phyloP scores from a whole-genome alignment of 345 rosid species.

The Cardamine occulta region DNA sequence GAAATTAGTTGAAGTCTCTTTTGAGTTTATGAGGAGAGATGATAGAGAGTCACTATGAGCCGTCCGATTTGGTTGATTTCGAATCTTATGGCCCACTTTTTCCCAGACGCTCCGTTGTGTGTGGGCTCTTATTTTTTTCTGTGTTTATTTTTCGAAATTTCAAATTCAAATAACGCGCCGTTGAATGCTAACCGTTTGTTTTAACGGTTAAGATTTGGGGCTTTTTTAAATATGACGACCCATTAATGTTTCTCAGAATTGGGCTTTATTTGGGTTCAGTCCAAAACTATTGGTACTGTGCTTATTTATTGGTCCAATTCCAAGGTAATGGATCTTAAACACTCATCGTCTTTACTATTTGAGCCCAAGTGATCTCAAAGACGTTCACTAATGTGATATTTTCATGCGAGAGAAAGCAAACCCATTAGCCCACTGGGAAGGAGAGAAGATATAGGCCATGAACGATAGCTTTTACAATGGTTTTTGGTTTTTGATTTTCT shows the following conservation, averaged over 20 bases:
- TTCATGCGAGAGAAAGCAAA: background rate
- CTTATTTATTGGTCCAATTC: background rate
- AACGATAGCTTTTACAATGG: too few relatives aligned
- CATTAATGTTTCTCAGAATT: background rate
- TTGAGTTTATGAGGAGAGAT: constrained; percentile 22
- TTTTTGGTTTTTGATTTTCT: too few relatives aligned
- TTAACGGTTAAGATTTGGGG: constrained; percentile 11
- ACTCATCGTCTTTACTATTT: background rate
- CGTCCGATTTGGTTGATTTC: constrained; percentile 23
- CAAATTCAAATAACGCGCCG: constrained; percentile 43
- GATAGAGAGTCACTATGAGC: background rate
- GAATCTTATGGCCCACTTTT: constrained; percentile 32
- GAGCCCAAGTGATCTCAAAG: background rate
- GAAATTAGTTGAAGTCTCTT: constrained; percentile 36
- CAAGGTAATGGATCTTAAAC: background rate
- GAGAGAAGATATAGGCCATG: background rate
- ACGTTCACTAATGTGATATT: background rate
- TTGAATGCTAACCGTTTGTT: constrained; percentile 21
- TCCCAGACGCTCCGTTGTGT: constrained; percentile 35
- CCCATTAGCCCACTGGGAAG: background rate
- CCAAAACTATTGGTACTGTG: background rate
- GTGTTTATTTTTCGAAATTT: constrained; percentile 9
- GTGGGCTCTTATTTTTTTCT: constrained; percentile 23
- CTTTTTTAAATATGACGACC: background rate
- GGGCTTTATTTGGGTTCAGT: constrained; percentile 9